Base-by-base conservation (phyloP, 2,329 filamentous ascomycete species). In the Fusarium sp. region DNA sequence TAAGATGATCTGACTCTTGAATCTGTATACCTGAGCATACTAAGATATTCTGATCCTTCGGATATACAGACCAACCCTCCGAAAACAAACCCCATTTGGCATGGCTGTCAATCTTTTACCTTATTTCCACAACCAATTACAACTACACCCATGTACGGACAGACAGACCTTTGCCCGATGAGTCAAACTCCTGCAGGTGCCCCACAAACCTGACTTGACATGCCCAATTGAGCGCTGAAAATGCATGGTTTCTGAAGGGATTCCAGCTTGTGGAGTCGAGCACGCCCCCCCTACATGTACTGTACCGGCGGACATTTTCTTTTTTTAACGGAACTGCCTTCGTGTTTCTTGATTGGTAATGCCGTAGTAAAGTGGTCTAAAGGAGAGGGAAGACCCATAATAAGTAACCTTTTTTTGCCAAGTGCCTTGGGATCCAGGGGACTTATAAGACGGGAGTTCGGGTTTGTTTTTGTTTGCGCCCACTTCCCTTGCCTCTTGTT, bases 391-490 rank as follows among this genome's bases (percentile, higher is more conserved):
- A 35, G 54, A 39, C 45, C 62, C 56, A 57, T 68, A 55, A 52
- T 70, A 59, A 52, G 53, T 35, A 33, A 33, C 49, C 61, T 61
- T 55, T 61, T 52, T 52, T 30, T 54, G 23, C 30, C 32, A 20
- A 9, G 48, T 25, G 7, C 22, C 33, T 45, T 27, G 35, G n/a
- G 8, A 30, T 44, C 44, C 27, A 35, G 20, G 37, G 44, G 39
- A 71, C 61, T 61, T 70, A 70, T 65, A 71, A 35, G 27, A 52
- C 67, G 64, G 67, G 22, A 33, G 59, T 47, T 70, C 63, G 13
- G 67, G 63, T 44, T 39, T 50, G 20, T 53, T 68, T 68, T 70
- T 40, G 6, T 9, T 33, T 54, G 56, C 67, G 68, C 47, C 17
- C 27, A 11, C 27, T 30, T 30, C 32, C 48, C 51, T 45, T 62